These are phyloP conservation scores for Corynespora cassiicola DNA, from an alignment of 2,329 filamentous ascomycete species.

Conservation along the genomic window DNA sequence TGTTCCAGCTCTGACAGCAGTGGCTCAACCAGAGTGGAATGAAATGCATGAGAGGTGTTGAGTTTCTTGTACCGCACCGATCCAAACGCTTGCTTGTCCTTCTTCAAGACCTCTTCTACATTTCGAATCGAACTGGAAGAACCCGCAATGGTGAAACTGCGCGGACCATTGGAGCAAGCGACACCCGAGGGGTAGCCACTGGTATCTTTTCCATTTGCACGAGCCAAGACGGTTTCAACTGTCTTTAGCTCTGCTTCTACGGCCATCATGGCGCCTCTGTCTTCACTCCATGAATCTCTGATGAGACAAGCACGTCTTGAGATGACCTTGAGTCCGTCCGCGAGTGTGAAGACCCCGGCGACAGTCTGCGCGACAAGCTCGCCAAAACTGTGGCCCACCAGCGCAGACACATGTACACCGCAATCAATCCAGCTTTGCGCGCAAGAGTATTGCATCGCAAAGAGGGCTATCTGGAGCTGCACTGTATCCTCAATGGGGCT, in stretches of 20 bases:
- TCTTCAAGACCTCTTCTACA: constrained; percentile 11
- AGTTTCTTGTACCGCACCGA: constrained; percentile 19
- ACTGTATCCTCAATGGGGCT: constrained; percentile 17
- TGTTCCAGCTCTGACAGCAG: constrained; percentile 19
- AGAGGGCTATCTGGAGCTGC: constrained; percentile 33
- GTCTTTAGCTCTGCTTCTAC: constrained; percentile 7
- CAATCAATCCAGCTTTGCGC: constrained; percentile 34
- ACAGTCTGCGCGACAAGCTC: constrained; percentile 47
- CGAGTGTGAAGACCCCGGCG: constrained; percentile 37
- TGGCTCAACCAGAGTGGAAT: constrained; percentile 31
- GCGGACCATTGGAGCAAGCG: constrained; percentile 51
- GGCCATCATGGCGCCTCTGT: constrained; percentile 44
- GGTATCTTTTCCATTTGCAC: constrained; percentile 12
- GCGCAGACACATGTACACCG: constrained; percentile 12
- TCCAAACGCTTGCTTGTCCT: background rate
- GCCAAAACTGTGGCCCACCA: constrained; percentile 50
- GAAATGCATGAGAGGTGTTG: constrained; percentile 27
- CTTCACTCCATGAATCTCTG: constrained; percentile 38
- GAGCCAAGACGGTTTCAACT: constrained; percentile 3
- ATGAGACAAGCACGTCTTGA: constrained; percentile 42
- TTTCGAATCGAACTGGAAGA: constrained; percentile 19
- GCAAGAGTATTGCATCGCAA: constrained; percentile 39
- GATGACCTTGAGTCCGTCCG: constrained; percentile 35
- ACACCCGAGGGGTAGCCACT: no score
- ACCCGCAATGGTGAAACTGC: constrained; percentile 50